phyloP scores from a whole-genome alignment of 306 rosid genomes.

The Benincasa hispida region DNA sequence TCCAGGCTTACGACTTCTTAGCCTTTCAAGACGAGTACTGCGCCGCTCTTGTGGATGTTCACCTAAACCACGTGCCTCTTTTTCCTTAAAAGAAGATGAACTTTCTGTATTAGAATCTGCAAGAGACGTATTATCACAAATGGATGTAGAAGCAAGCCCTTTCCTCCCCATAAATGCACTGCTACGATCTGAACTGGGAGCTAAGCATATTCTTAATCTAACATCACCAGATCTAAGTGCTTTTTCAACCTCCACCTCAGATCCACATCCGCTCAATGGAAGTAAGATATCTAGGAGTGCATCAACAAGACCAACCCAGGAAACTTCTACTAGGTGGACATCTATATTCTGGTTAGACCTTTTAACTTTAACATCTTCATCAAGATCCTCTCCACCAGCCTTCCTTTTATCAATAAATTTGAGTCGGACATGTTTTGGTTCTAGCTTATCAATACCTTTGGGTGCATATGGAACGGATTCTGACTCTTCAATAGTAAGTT shows the following conservation, averaged over 20 bases:
- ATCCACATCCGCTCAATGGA: slow-evolving; percentile 27
- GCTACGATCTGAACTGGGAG: slow-evolving; percentile 41
- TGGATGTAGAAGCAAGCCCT: slow-evolving; percentile 15
- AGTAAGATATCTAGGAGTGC: slow-evolving; percentile 53
- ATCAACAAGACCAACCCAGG: slow-evolving; percentile 76
- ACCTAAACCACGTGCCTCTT: slow-evolving; percentile 45
- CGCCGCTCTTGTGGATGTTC: slow-evolving; percentile 90
- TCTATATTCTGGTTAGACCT: slow-evolving; percentile 66
- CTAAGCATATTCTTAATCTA: slow-evolving; percentile 40
- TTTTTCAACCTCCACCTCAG: slow-evolving; percentile 26
- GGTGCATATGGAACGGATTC: slow-evolving; percentile 81
- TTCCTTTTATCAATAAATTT: slow-evolving; percentile 79
- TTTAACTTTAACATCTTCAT: slow-evolving; percentile 43
- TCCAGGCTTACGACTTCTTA: slow-evolving; percentile 89
- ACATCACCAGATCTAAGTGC: slow-evolving; percentile 51
- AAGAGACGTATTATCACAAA: slow-evolving; percentile 21
- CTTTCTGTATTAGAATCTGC: slow-evolving; percentile 40
- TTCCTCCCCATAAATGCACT: slow-evolving; percentile 33
- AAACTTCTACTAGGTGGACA: slow-evolving; percentile 49
- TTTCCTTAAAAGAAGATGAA: slow-evolving; percentile 41
- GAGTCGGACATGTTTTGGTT: slow-evolving; percentile 81
- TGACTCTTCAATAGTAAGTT: slow-evolving; percentile 63
- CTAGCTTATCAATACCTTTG: slow-evolving; percentile 90
- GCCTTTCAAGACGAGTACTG: slow-evolving; percentile 93
- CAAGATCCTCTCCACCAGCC: slow-evolving; percentile 36